These are phyloP conservation scores for Verticillium longisporum DNA, from an alignment of 2,329 filamentous ascomycete genomes.

Conservation along the genomic window DNA sequence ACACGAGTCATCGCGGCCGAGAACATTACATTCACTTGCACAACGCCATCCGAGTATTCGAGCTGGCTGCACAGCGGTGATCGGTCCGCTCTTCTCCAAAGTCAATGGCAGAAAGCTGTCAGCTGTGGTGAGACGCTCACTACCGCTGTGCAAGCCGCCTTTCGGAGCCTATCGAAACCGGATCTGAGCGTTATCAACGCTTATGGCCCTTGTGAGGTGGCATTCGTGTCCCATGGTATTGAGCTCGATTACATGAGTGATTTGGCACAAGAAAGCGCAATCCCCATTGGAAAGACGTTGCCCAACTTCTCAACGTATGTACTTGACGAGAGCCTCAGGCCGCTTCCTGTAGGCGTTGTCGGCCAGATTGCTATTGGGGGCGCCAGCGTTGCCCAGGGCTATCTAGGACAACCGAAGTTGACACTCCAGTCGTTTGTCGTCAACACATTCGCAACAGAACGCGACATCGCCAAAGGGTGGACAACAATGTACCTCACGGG, in stretches of 20 bases:
- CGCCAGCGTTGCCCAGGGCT: constrained; percentile 22
- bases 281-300: constrained; percentile 12
- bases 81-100: constrained; percentile 2
- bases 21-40: constrained; percentile 27
- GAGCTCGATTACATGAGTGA: constrained; percentile 11
- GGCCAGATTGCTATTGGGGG: constrained; percentile 26
- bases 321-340: constrained; percentile 24
- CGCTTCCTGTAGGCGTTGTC: constrained; percentile 27
- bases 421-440: neutral
- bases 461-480: constrained; percentile 5
- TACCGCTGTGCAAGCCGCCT: neutral
- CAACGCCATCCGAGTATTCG: constrained; percentile 33
- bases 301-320: constrained; percentile 32
- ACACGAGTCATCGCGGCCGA: constrained; percentile 25
- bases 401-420: constrained; percentile 17
- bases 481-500: constrained; percentile 31
- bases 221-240: constrained; percentile 1
- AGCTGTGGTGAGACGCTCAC: neutral
- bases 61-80: constrained; percentile 18
- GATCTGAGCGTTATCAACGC: constrained; percentile 14
- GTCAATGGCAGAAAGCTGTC: constrained; percentile 11
- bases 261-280: constrained; percentile 9
- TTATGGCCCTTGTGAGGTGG: constrained; percentile 24
- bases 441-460: neutral
- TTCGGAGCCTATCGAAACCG: constrained; percentile 1